Conservation (phyloP, 2,329 filamentous ascomycete genomes). For the Talaromyces sp. region DNA sequence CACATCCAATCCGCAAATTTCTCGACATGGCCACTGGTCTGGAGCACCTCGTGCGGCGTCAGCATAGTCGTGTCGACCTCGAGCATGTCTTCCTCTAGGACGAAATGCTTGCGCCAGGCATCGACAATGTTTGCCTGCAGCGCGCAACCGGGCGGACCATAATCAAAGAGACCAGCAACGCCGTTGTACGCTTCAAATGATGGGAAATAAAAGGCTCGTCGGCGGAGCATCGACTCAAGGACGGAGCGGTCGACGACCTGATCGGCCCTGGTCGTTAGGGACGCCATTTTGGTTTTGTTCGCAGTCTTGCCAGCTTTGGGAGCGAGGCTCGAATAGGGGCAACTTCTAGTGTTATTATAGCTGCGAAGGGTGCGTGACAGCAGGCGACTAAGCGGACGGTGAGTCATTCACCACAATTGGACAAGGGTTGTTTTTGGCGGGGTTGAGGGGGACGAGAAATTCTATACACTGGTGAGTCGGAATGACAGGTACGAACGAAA, state of each 20-base stretch:
- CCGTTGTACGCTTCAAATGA: constrained; percentile 95
- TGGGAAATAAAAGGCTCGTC: constrained; percentile 90
- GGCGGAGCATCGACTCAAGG: constrained; percentile 80
- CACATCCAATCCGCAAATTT: constrained; percentile 99
- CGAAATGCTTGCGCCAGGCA: constrained; percentile 87
- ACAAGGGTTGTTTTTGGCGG: background rate
- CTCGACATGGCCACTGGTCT: constrained; percentile 94
- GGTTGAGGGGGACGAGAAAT: constrained; percentile 3
- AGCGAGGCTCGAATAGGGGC: constrained; percentile 25
- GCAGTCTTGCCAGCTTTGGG: constrained; percentile 23
- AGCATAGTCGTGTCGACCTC: constrained; percentile 92
- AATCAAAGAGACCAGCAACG: constrained; percentile 85
- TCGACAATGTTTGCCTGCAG: constrained; percentile 86
- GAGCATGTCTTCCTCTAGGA: constrained; percentile 90
- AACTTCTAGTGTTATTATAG: constrained; percentile 33
- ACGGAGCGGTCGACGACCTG: constrained; percentile 78
- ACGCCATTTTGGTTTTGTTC: constrained; percentile 46
- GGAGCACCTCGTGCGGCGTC: constrained; percentile 88
- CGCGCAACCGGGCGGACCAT: constrained; percentile 81
- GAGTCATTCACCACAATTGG: constrained; percentile 34
- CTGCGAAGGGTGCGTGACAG: constrained; percentile 30
- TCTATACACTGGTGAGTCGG: background rate
- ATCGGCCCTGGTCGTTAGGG: constrained; percentile 76
- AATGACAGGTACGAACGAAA: constrained; percentile 8
- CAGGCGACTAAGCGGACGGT: constrained; percentile 31